Evolutionary conservation across 2,329 filamentous ascomycete species (phyloP), one percentile per base, ranked within the genome.

Genomic region (Pezicula rhizophila): DNA sequence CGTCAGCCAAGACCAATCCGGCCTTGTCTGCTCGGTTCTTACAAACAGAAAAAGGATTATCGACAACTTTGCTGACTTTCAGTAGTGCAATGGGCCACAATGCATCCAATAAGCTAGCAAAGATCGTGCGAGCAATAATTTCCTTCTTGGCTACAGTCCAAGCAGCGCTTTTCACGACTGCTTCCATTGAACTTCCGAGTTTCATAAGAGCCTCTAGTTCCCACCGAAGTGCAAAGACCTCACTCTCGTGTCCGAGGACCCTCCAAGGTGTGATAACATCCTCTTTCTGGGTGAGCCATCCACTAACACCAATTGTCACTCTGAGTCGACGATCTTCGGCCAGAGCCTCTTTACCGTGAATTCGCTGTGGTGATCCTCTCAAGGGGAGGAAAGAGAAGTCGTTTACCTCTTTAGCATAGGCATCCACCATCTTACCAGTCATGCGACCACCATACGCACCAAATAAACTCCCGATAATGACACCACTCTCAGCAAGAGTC

Each of bases 381-480:
- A 95, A 73, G 0, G 89, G 87, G 10, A 96, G 68, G 59, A 97
- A 88, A 0, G 82, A 89, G 66, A 96, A 95, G 62, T 97, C 91
- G 59, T 89, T 82, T 14, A 97, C 84, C 55, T 96, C 89, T 57
- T 82, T 83, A 10, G 86, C 79, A 64, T 95, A 95, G n/a, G 84
- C 76, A 55, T 96, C 89, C 76, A 96, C 87, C 75, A 91, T 89
- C 64, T 90, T 85, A 46, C 84, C 82, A 0, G 87, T 87, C 76
- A 95, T 91, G 33, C 84, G 80, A 1, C 85, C 83, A 39, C 87
- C 87, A 63, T 95, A 96, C n/a, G 93, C 88, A 8, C 93, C 93
- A 61, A 97, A 96, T 35, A 97, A 71, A 34, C 86, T 82, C 14
- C 91, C 92, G 26, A 96, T 85, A 38, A 90, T 73, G 14, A 93